Percentiles rank a stretch among this genome's conserved stretches.
Conservation (phyloP, 1,284 basidiomycete genomes). For the Vanrija sp. region DNA sequence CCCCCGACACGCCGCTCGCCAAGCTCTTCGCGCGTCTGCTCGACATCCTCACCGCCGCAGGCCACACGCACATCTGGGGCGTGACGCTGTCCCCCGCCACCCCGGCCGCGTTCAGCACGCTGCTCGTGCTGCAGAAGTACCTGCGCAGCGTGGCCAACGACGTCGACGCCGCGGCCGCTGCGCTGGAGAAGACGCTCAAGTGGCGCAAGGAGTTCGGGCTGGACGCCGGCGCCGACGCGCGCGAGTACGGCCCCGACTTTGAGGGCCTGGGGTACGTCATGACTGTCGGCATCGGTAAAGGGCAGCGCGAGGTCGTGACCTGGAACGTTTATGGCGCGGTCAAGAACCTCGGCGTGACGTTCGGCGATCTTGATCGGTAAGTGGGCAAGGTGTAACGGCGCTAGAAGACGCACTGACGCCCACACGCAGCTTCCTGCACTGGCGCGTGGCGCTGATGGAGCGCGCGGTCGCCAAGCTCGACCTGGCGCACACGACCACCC, state of each 20-base stretch:
- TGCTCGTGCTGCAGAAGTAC: constrained; percentile 27
- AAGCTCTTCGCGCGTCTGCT: constrained; percentile 15
- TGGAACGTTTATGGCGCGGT: constrained; percentile 32
- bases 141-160: constrained; percentile 20
- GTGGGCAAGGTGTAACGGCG: too few relatives aligned
- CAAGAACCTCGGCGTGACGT: constrained; percentile 19
- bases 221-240: constrained; percentile 1
- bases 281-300: constrained; percentile 4
- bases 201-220: constrained; percentile 28
- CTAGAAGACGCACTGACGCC: too few relatives aligned
- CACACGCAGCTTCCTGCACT: constrained; percentile 29
- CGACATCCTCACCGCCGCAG: constrained; percentile 15
- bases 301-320: constrained; percentile 18
- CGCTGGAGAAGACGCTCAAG: constrained; percentile 18
- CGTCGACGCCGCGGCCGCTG: constrained; percentile 14
- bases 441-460: constrained; percentile 27
- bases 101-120: constrained; percentile 14
- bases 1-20: constrained; percentile 18
- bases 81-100: constrained; percentile 15
- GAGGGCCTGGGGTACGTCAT: constrained; percentile 28
- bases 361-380: constrained; percentile 26
- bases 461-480: constrained; percentile 18
- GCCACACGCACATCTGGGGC: constrained; percentile 25
- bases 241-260: constrained; percentile 9
- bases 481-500: constrained; percentile 14